These are phyloP conservation scores for Aspergillus egyptiacus DNA, from an alignment of 495 filamentous ascomycete species.

Conservation along the genomic window DNA sequence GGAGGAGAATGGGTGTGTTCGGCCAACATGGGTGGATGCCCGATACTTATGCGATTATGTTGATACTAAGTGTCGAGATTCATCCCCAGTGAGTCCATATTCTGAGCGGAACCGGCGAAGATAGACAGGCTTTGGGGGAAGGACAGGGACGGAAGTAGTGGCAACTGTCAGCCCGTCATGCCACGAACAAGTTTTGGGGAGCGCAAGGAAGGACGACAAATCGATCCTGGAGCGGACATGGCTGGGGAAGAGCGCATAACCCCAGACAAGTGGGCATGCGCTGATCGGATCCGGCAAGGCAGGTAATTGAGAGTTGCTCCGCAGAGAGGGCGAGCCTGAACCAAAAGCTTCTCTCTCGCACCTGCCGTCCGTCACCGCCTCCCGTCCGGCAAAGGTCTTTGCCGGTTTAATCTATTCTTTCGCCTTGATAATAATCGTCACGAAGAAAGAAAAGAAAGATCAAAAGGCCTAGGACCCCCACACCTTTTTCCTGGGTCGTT, in stretches of 20 bases:
- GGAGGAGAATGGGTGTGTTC: background rate
- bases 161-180: background rate
- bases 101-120: background rate
- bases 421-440: background rate
- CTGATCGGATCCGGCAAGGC: background rate
- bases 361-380: constrained; percentile 8
- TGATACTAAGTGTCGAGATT: background rate
- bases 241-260: constrained; percentile 4
- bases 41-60: background rate
- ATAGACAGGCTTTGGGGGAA: background rate
- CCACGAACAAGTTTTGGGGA: no score
- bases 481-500: no score
- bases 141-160: background rate
- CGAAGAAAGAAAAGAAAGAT: no score
- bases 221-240: background rate
- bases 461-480: no score
- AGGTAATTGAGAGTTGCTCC: no score
- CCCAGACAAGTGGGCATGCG: background rate
- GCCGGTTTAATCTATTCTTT: background rate
- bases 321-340: no score
- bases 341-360: constrained; percentile 5
- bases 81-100: background rate
- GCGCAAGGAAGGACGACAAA: background rate
- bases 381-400: constrained; percentile 12
- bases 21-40: background rate